These are phyloP conservation scores for Davidsoniella eucalypti DNA, from an alignment of 2,329 filamentous ascomycete genomes.

Conservation along the genomic window DNA sequence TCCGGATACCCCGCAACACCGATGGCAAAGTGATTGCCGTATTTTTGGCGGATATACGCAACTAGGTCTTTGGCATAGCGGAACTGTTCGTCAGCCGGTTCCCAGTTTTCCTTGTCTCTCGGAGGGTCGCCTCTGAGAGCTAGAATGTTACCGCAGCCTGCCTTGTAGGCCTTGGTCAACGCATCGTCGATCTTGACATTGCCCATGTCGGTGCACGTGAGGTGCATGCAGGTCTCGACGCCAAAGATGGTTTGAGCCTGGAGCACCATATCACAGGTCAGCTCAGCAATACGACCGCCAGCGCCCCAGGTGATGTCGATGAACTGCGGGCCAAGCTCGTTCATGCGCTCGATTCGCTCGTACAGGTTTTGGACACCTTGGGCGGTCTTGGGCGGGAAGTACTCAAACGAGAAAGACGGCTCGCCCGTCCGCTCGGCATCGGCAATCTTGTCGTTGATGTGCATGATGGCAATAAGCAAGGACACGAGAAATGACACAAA, in stretches of 20 bases:
- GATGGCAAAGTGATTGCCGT: slow-evolving; percentile 71
- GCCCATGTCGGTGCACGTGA: slow-evolving; percentile 98
- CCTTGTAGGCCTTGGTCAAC: slow-evolving; percentile 73
- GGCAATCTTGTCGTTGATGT: slow-evolving; percentile 81
- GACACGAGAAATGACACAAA: no score
- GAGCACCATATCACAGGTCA: slow-evolving; percentile 95
- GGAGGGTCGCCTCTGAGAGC: slow-evolving; percentile 88
- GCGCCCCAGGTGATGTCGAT: slow-evolving; percentile 98
- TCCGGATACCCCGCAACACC: slow-evolving; percentile 95
- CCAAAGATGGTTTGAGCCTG: slow-evolving; percentile 92
- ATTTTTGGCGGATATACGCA: slow-evolving; percentile 61
- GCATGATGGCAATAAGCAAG: slow-evolving; percentile 46
- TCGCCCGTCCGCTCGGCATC: slow-evolving; percentile 63
- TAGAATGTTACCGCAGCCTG: slow-evolving; percentile 93
- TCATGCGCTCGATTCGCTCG: slow-evolving; percentile 99
- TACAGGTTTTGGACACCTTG: slow-evolving; percentile 98
- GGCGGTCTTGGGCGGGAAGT: slow-evolving; percentile 95
- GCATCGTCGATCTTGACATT: slow-evolving; percentile 80
- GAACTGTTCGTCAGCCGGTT: slow-evolving; percentile 71
- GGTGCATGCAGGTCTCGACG: slow-evolving; percentile 95
- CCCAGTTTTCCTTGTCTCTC: slow-evolving; percentile 86
- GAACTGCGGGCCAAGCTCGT: slow-evolving; percentile 81
- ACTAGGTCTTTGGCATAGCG: slow-evolving; percentile 85
- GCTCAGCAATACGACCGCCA: slow-evolving; percentile 72
- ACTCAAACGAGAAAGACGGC: slow-evolving; percentile 96